Evolutionary conservation across 148 eudicot species (phyloP).

Genomic region (Nepenthes gracilis): DNA sequence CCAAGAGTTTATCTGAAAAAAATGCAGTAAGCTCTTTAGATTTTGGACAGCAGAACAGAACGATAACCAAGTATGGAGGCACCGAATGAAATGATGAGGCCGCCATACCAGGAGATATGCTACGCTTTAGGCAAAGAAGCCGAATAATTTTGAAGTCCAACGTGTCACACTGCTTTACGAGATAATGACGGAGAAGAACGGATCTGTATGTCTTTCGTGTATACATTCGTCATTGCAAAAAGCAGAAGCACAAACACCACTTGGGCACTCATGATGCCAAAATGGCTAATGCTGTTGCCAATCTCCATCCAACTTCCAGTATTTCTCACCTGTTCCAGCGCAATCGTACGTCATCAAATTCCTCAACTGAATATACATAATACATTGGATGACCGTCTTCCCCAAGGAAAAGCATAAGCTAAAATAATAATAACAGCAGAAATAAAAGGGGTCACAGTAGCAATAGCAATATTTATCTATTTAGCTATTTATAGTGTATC

Average conservation of each 20-base stretch:
- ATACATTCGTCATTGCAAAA: conserved; percentile 71
- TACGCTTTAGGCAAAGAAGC: too few species aligned
- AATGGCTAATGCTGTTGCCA: conserved; percentile 98
- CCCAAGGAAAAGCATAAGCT: too few species aligned
- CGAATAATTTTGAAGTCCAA: neutral
- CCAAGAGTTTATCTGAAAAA: too few species aligned
- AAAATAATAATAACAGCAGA: too few species aligned
- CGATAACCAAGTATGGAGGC: too few species aligned
- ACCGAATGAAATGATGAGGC: too few species aligned
- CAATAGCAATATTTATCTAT: too few species aligned
- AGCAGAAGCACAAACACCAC: conserved; percentile 88
- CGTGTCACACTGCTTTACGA: conserved; percentile 31
- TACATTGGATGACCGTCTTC: neutral
- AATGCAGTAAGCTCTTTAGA: too few species aligned
- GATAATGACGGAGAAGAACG: conserved; percentile 33
- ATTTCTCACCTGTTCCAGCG: conserved; percentile 51
- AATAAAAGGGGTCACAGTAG: too few species aligned
- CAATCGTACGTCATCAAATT: neutral
- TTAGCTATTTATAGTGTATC: too few species aligned
- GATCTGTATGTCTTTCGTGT: conserved; percentile 75
- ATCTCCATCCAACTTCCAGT: conserved; percentile 99
- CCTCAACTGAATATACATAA: neutral
- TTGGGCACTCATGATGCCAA: conserved; percentile 96
- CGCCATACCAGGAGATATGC: too few species aligned
- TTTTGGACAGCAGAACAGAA: too few species aligned